phyloP scores from a whole-genome alignment of 768 basidiomycete genomes.

The Russula olivacea region DNA sequence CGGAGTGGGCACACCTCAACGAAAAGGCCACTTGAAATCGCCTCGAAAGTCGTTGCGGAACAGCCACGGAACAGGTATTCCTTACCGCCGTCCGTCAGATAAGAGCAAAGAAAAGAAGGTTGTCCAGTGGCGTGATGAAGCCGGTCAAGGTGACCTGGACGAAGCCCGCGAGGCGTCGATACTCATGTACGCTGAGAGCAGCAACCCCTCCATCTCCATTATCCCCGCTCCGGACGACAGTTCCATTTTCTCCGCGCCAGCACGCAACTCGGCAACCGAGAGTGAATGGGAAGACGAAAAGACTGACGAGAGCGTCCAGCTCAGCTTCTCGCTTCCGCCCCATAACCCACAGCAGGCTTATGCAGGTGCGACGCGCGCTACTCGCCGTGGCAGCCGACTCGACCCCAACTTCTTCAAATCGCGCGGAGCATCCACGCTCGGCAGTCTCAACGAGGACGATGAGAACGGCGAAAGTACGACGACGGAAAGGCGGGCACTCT shows the following conservation, averaged over 20 bases:
- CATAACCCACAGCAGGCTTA: constrained; percentile 14
- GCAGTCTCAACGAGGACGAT: constrained; percentile 68
- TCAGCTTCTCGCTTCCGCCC: constrained; percentile 41
- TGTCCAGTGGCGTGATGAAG: constrained; percentile 86
- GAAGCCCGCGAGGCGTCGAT: constrained; percentile 42
- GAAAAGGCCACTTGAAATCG: constrained; percentile 33
- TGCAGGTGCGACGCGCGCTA: constrained; percentile 14
- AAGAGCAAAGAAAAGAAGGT: constrained; percentile 57
- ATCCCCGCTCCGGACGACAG: constrained; percentile 37
- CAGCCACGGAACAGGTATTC: constrained; percentile 45
- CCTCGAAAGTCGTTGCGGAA: constrained; percentile 31
- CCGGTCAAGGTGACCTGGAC: constrained; percentile 73
- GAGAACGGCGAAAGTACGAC: constrained; percentile 42
- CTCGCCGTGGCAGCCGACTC: constrained; percentile 53
- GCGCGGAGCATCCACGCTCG: constrained; percentile 44
- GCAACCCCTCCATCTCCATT: constrained; percentile 28
- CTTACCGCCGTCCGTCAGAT: constrained; percentile 60
- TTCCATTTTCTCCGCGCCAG: constrained; percentile 37
- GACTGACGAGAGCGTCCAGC: constrained; percentile 68
- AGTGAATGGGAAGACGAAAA: constrained; percentile 90
- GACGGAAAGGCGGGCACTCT: constrained; percentile 40
- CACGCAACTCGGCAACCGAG: constrained; percentile 44
- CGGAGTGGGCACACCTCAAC: constrained; percentile 41
- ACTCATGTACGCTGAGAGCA: constrained; percentile 22
- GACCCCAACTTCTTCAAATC: constrained; percentile 63